Evolutionary conservation across 1,139 yeast genomes (phyloP).

Genomic region (Kodamaea arcana): DNA sequence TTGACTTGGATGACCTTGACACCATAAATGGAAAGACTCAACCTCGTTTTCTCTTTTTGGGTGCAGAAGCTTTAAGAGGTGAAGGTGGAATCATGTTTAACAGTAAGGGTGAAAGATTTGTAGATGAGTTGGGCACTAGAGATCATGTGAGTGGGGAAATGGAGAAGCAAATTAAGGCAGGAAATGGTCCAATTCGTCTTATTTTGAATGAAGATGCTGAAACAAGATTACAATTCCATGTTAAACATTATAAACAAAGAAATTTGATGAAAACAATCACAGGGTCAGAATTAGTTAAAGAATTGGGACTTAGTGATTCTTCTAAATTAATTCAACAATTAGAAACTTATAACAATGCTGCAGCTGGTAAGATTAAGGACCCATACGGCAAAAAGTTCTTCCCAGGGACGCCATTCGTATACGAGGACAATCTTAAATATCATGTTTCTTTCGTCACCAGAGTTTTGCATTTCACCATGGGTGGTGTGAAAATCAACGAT

Average conservation of each 20-base stretch:
- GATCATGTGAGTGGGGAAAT: constrained; percentile 64
- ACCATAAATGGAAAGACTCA: constrained; percentile 34
- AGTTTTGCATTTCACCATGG: constrained; percentile 84
- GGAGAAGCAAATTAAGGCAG: constrained; percentile 41
- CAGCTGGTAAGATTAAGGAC: constrained; percentile 41
- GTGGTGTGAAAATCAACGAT: constrained; percentile 69
- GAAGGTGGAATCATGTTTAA: constrained; percentile 71
- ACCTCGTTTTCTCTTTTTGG: constrained; percentile 59
- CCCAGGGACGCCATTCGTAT: constrained; percentile 48
- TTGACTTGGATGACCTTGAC: constrained; percentile 58
- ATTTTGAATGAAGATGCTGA: constrained; percentile 45
- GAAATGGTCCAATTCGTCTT: constrained; percentile 50
- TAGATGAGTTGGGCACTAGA: constrained; percentile 67
- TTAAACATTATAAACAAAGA: constrained; percentile 64
- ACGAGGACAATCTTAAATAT: constrained; percentile 24
- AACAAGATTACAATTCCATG: constrained; percentile 47
- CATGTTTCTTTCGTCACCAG: constrained; percentile 63
- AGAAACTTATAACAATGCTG: constrained; percentile 42
- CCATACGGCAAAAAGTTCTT: constrained; percentile 49
- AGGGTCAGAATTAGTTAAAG: constrained; percentile 47
- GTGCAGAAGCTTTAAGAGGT: constrained; percentile 77
- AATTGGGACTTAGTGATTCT: constrained; percentile 31
- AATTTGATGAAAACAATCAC: constrained; percentile 55
- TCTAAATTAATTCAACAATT: constrained; percentile 34
- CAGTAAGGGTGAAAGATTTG: constrained; percentile 61